Conservation (phyloP, 345 rosid species). For the Excoecaria cochinchinensis region DNA sequence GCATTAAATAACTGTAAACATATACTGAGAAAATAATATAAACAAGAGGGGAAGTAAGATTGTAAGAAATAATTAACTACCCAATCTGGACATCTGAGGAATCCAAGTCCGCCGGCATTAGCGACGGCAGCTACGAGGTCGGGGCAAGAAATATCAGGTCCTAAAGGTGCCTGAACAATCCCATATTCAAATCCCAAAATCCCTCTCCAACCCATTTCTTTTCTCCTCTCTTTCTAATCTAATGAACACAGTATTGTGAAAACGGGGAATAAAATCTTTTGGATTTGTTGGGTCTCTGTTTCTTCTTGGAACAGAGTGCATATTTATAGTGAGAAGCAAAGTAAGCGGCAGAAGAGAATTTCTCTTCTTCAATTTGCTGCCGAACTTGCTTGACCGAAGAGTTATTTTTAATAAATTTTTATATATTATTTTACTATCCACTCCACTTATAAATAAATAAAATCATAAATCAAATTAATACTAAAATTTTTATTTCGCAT, state of each 20-base stretch:
- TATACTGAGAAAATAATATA: not conserved
- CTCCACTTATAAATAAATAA: too few relatives aligned
- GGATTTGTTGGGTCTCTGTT: not conserved
- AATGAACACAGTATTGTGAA: not conserved
- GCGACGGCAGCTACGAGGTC: slow-evolving; percentile 94
- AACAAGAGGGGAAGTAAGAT: not conserved
- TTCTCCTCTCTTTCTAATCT: not conserved
- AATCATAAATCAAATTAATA: too few relatives aligned
- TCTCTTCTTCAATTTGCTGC: not conserved
- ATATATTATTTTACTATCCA: too few relatives aligned
- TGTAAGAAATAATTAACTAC: slow-evolving; percentile 28
- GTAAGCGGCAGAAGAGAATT: not conserved
- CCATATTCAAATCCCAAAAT: slow-evolving; percentile 79
- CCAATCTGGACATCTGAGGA: slow-evolving; percentile 88
- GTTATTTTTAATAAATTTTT: too few relatives aligned
- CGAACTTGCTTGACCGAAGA: too few relatives aligned
- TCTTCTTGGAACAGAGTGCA: not conserved
- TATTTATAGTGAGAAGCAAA: not conserved
- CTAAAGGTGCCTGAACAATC: slow-evolving; percentile 78
- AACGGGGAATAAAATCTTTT: not conserved
- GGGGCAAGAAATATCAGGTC: slow-evolving; percentile 88
- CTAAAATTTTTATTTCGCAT: too few relatives aligned
- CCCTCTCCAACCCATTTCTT: slow-evolving; percentile 72
- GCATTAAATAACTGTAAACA: too few relatives aligned
- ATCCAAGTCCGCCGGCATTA: slow-evolving; percentile 77